Base-by-base conservation (phyloP, 2,329 filamentous ascomycete genomes). In the Ophiostoma himal-ulmi region DNA sequence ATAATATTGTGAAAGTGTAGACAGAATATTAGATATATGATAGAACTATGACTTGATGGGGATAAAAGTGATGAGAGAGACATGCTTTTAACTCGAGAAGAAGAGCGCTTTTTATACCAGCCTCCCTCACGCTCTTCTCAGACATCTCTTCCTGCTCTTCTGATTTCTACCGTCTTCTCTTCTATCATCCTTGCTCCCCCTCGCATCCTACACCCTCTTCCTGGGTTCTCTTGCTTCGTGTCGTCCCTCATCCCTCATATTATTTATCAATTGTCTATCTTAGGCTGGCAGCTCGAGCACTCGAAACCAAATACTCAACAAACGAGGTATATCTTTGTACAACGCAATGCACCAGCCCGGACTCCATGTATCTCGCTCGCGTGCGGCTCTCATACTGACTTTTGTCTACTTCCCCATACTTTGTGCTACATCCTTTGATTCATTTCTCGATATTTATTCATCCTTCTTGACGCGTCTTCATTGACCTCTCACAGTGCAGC, bases 361-460 rank as follows among this genome's bases (percentile, higher is more conserved):
- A 62, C 57, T 62, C 14, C 13, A 62, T 62, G 57, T 62, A 62
- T 34, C 57, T 62, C 11, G 57, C 57, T 62, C 26, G 57, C 20
- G n/a, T 65, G 36, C 62, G n/a, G 34, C 62, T 37, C 36, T 41
- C 11, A 20, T 7, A 13, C 34, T 65, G 20, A 36, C 36, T 41
- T 39, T 39, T 13, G 5, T 57, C 52, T 57, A 57, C 52, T 57
- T 57, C n/a, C 8, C 52, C 52, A 10, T 39, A 22, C 34, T 65
- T 65, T 26, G n/a, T 65, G 37, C 34, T 39, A 39, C 20, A 39
- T 39, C 22, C 8, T 36, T 13, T 65, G 14, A 3, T 64, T 64
- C 39, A 8, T 57, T 36, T n/a, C 34, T 37, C 37, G 22, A 1
- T n/a, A 37, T 37, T 3, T 6, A 36, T 34, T 11, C 10, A 17